Evolutionary conservation across 129 eudicot species (phyloP).

Genomic region (Helianthus tuberosus): DNA sequence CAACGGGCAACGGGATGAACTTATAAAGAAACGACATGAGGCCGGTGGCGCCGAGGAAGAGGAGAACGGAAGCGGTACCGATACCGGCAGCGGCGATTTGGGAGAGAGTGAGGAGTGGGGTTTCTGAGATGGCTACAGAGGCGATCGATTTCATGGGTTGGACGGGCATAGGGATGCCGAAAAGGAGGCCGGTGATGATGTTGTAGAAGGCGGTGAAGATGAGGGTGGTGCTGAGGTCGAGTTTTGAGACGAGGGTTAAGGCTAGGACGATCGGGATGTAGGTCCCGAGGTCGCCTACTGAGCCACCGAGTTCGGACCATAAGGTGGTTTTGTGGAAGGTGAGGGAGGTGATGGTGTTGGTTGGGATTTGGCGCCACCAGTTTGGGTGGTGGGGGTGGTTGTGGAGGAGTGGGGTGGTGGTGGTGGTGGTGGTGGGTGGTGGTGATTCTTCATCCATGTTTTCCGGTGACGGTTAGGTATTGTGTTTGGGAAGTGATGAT

Average conservation of each 20-base stretch:
- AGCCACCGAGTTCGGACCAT: constrained; percentile 66
- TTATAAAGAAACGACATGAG: constrained; percentile 72
- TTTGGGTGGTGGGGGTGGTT: constrained; percentile 22
- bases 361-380: constrained; percentile 47
- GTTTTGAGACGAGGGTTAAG: constrained; percentile 64
- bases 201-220: constrained; percentile 76
- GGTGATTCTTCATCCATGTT: constrained; percentile 43
- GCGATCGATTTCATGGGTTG: constrained; percentile 91
- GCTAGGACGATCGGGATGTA: constrained; percentile 83
- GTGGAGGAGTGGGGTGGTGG: constrained; percentile 49
- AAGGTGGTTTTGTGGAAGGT: constrained; percentile 55
- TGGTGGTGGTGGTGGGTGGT: constrained; percentile 11
- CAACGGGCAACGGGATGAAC: constrained; percentile 73
- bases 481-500: not conserved
- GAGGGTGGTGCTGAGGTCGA: constrained; percentile 73
- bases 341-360: constrained; percentile 49
- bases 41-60: constrained; percentile 71
- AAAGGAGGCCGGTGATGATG: constrained; percentile 63
- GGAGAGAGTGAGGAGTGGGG: constrained; percentile 55
- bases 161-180: constrained; percentile 81
- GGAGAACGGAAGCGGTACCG: constrained; percentile 57
- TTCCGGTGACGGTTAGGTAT: constrained; percentile 4
- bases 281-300: constrained; percentile 86
- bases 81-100: constrained; percentile 84
- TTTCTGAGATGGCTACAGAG: constrained; percentile 75